phyloP scores from a whole-genome alignment of 192 early-diverging fungal genomes.

The Umbelopsis isabellina region DNA sequence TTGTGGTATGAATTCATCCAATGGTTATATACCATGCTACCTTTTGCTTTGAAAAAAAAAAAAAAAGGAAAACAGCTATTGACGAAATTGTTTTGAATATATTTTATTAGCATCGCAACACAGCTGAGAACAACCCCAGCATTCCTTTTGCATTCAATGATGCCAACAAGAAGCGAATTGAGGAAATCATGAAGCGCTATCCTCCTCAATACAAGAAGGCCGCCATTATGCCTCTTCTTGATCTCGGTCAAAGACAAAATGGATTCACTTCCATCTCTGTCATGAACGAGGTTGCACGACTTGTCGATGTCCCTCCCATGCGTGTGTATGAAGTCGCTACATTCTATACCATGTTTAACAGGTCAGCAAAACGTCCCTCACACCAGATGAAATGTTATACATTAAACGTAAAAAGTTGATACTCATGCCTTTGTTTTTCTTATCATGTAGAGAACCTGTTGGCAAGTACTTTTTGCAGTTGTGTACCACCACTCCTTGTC shows the following conservation, averaged over 20 bases:
- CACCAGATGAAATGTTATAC: no score
- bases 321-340: conserved; percentile 99
- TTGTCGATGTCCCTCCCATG: conserved; percentile 97
- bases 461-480: conserved; percentile 99
- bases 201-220: conserved; percentile 98
- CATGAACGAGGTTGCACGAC: conserved; percentile 96
- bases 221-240: conserved; percentile 93
- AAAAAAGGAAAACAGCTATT: neutral
- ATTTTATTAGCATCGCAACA: conserved; percentile 69
- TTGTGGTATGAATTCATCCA: conserved; percentile 50
- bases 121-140: conserved; percentile 79
- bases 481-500: conserved; percentile 98
- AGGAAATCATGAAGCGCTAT: conserved; percentile 90
- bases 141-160: conserved; percentile 85
- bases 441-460: conserved; percentile 77
- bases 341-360: conserved; percentile 99
- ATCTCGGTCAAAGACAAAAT: conserved; percentile 94
- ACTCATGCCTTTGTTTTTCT: neutral
- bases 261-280: conserved; percentile 93
- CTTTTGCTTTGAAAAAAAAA: neutral
- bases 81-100: neutral
- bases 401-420: no score
- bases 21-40: neutral
- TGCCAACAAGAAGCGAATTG: conserved; percentile 78
- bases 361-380: conserved; percentile 45